Conservation (phyloP, 768 basidiomycete species). For the Rhizopogon salebrosus region DNA sequence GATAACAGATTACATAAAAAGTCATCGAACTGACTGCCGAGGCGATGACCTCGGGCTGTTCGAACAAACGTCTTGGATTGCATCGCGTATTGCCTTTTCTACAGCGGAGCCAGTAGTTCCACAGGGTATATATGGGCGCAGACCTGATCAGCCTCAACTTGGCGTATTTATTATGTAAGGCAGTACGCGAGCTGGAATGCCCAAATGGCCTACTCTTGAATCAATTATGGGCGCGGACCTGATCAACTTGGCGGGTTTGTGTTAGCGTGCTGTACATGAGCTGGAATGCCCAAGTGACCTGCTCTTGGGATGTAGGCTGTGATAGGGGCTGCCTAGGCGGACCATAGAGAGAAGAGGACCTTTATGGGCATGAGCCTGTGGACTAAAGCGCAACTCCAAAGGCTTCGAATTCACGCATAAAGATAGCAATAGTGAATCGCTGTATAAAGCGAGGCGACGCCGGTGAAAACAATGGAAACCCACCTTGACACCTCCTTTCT, state of each 20-base stretch:
- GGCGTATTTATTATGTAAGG: background rate
- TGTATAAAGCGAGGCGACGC: background rate
- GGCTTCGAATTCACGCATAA: conserved; percentile 3
- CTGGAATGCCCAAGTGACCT: background rate
- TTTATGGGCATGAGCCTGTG: too few species aligned
- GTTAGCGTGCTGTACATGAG: background rate
- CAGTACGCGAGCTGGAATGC: background rate
- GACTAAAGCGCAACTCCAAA: too few species aligned
- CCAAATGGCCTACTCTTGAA: background rate
- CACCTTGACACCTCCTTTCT: background rate
- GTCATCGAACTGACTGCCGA: too few species aligned
- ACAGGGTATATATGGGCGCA: background rate
- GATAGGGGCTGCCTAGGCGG: background rate
- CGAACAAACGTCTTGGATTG: too few species aligned
- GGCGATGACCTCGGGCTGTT: too few species aligned
- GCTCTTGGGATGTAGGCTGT: too few species aligned
- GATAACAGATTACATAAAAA: too few species aligned
- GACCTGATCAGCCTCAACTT: background rate
- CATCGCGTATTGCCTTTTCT: background rate
- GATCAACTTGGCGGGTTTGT: background rate
- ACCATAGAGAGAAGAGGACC: background rate
- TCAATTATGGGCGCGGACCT: background rate
- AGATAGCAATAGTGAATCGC: background rate
- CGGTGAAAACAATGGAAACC: too few species aligned
- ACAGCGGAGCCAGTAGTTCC: background rate